Evolutionary conservation across 1,139 yeast species (phyloP).

Genomic region (Barnettozyma hawaiiensis): DNA sequence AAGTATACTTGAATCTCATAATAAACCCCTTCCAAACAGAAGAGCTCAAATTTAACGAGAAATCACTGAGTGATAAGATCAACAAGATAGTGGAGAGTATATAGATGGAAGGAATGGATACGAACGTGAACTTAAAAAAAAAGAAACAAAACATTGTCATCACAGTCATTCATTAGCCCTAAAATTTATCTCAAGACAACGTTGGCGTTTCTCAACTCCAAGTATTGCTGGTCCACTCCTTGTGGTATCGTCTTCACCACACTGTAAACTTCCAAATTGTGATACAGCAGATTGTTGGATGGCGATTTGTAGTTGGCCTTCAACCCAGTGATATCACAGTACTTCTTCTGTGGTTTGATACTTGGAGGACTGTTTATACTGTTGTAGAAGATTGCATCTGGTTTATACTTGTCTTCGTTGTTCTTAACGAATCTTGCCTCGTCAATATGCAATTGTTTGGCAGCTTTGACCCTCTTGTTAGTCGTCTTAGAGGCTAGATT

Average conservation of each 20-base stretch:
- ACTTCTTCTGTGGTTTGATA: slow-evolving; percentile 69
- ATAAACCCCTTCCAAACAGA: slow-evolving; percentile 52
- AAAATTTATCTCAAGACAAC: slow-evolving; percentile 55
- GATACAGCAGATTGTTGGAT: slow-evolving; percentile 68
- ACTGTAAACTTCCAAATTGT: slow-evolving; percentile 79
- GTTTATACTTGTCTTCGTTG: slow-evolving; percentile 26
- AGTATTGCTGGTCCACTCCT: slow-evolving; percentile 90
- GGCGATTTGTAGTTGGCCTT: slow-evolving; percentile 76
- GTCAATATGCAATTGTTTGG: slow-evolving; percentile 69
- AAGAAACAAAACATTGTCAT: not conserved
- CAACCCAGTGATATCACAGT: slow-evolving; percentile 92
- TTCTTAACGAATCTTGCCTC: slow-evolving; percentile 60
- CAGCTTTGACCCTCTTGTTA: slow-evolving; percentile 65
- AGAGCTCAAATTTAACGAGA: slow-evolving; percentile 17
- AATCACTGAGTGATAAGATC: slow-evolving; percentile 13
- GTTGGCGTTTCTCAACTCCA: slow-evolving; percentile 83
- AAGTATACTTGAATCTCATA: slow-evolving; percentile 43
- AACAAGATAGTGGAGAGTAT: slow-evolving; percentile 7
- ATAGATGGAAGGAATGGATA: not conserved
- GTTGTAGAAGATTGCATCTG: slow-evolving; percentile 43
- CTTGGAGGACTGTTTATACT: slow-evolving; percentile 86
- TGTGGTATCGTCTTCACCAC: slow-evolving; percentile 76
- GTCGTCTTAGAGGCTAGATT: slow-evolving; percentile 45
- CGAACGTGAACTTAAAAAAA: no score
- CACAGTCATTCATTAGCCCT: not conserved